A percentile compares a stretch with the other conserved stretches of the same genome.
Evolutionary conservation across 176 grass and related monocot genomes (phyloP).

Genomic region (Oryza brachyantha): DNA sequence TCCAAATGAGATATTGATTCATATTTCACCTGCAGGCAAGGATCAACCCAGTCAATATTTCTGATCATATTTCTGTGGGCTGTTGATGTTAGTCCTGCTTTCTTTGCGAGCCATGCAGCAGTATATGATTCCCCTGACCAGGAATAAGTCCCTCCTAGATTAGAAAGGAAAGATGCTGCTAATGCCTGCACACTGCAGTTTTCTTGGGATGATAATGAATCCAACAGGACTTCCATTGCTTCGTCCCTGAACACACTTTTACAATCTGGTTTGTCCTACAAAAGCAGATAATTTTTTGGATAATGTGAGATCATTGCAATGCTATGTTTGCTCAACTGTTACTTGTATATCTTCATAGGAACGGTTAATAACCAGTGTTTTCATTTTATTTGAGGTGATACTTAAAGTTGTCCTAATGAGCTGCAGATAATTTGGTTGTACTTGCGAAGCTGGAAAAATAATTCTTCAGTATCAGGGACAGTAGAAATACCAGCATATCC

Average conservation of each 20-base stretch:
- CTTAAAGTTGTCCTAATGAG: conserved; percentile 5
- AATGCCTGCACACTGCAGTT: conserved; percentile 65
- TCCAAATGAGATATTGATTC: conserved; percentile 23
- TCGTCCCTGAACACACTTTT: conserved; percentile 80
- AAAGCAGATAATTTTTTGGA: conserved; percentile 14
- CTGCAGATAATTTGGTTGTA: conserved; percentile 1
- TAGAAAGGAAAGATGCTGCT: conserved; percentile 71
- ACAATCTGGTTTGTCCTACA: conserved; percentile 49
- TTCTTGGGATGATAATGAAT: conserved; percentile 55
- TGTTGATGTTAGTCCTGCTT: conserved; percentile 71
- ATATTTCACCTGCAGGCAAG: conserved; percentile 78
- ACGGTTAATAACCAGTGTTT: not conserved
- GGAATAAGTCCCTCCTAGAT: conserved; percentile 88
- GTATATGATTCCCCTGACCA: conserved; percentile 93
- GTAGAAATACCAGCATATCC: conserved; percentile 76
- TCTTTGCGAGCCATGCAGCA: conserved; percentile 68
- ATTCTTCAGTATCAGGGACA: conserved; percentile 33
- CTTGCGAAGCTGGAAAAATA: not conserved
- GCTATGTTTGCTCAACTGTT: not conserved
- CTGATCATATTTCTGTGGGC: conserved; percentile 80
- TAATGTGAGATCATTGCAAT: conserved; percentile 9
- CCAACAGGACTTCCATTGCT: conserved; percentile 75
- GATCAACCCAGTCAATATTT: conserved; percentile 80
- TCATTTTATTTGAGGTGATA: not conserved
- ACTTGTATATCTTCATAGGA: not conserved